phyloP scores from a whole-genome alignment of 306 rosid genomes.

The Arachis hypogaea region DNA sequence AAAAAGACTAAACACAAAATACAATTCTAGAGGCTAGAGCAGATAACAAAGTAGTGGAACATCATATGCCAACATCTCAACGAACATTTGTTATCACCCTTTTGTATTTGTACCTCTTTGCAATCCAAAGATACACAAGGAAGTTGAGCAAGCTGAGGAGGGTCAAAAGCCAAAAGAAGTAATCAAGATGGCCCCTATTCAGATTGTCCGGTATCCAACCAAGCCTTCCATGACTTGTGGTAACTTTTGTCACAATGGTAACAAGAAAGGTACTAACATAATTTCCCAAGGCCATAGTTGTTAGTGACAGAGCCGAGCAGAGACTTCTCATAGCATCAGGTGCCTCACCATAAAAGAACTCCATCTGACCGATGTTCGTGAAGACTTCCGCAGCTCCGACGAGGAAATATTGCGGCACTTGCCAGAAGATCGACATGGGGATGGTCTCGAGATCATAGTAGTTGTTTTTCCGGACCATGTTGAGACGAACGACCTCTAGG shows the following conservation, averaged over 20 bases:
- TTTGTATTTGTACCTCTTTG: constrained; percentile 65
- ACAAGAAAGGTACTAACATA: constrained; percentile 72
- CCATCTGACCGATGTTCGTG: constrained; percentile 70
- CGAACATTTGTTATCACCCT: constrained; percentile 38
- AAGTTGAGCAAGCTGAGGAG: constrained; percentile 65
- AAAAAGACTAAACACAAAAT: background rate
- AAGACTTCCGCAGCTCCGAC: constrained; percentile 77
- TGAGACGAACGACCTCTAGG: constrained; percentile 63
- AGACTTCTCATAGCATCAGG: constrained; percentile 86
- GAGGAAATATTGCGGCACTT: constrained; percentile 72
- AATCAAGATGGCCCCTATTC: constrained; percentile 78
- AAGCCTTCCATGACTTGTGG: constrained; percentile 56
- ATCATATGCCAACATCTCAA: constrained; percentile 8
- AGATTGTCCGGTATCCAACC: constrained; percentile 81
- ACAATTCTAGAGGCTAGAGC: constrained; percentile 46
- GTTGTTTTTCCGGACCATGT: constrained; percentile 49
- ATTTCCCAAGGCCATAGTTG: constrained; percentile 66
- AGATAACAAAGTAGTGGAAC: constrained; percentile 17
- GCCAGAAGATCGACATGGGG: constrained; percentile 79
- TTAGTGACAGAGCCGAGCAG: constrained; percentile 69
- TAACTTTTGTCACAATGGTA: constrained; percentile 54
- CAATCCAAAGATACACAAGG: constrained; percentile 54
- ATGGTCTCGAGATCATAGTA: constrained; percentile 53
- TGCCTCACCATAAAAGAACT: constrained; percentile 71
- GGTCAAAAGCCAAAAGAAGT: constrained; percentile 70